A percentile compares a stretch with the other conserved stretches of the same genome.
phyloP scores from a whole-genome alignment of 2,329 filamentous ascomycete genomes.

The Penicillium paneum region DNA sequence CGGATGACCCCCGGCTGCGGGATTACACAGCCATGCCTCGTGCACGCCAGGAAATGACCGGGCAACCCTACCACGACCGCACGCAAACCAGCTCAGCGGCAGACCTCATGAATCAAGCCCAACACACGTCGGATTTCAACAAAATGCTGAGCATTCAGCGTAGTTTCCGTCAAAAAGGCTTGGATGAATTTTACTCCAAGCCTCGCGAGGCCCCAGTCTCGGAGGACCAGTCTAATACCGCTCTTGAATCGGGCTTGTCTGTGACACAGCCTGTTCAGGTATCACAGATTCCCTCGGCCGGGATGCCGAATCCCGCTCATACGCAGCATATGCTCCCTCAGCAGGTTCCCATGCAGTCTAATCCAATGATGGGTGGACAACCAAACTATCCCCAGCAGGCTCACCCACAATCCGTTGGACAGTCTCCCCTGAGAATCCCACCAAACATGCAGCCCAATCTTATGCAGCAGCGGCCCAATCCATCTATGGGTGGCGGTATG shows the following conservation, averaged over 20 bases:
- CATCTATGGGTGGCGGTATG: constrained; percentile 51
- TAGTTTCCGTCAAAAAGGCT: constrained; percentile 71
- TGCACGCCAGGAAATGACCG: constrained; percentile 84
- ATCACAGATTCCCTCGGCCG: constrained; percentile 35
- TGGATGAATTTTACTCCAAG: constrained; percentile 77
- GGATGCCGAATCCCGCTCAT: constrained; percentile 35
- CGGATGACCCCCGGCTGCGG: constrained; percentile 71
- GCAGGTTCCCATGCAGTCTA: constrained; percentile 28
- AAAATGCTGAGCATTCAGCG: constrained; percentile 78
- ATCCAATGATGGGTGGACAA: constrained; percentile 51
- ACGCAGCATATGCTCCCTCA: constrained; percentile 40
- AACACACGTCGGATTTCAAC: constrained; percentile 88
- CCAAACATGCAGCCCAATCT: constrained; percentile 58
- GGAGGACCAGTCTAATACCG: constrained; percentile 32
- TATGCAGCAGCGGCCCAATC: constrained; percentile 63
- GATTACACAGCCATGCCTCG: constrained; percentile 82
- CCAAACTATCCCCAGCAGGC: constrained; percentile 66
- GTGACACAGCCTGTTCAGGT: constrained; percentile 40
- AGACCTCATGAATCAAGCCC: constrained; percentile 81
- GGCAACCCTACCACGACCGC: constrained; percentile 82
- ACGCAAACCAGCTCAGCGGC: constrained; percentile 70
- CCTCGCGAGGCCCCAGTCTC: constrained; percentile 72
- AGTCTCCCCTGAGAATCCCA: constrained; percentile 70
- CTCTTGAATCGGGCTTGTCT: constrained; percentile 36
- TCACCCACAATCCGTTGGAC: constrained; percentile 67